A percentile compares a stretch with the other conserved stretches of the same genome.
Evolutionary conservation across 495 filamentous ascomycete species (phyloP).

Genomic region (Lasiosphaeriaceae sp.): DNA sequence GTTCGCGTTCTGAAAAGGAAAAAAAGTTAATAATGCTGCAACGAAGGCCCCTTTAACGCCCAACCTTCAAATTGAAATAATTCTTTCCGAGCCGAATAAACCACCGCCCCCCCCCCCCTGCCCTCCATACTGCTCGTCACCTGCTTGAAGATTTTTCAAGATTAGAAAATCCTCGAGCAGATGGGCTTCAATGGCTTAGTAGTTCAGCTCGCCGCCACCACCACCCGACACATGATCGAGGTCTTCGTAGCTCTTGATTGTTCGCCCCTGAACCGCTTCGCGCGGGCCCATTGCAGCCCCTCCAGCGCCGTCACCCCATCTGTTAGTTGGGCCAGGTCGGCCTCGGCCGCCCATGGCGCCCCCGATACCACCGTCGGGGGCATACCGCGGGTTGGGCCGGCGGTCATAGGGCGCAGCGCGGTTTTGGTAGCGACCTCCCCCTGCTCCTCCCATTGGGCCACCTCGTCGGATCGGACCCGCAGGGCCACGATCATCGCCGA

Average conservation of each 20-base stretch:
- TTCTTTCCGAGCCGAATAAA: too few relatives aligned
- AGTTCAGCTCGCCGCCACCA: conserved; percentile 60
- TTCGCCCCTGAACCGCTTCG: conserved; percentile 85
- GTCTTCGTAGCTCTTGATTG: conserved; percentile 94
- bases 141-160: too few relatives aligned
- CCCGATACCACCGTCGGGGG: conserved; percentile 27
- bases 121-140: too few relatives aligned
- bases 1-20: too few relatives aligned
- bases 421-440: conserved; percentile 38
- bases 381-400: conserved; percentile 40
- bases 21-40: not conserved
- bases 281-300: conserved; percentile 70
- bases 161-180: too few relatives aligned
- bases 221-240: conserved; percentile 70
- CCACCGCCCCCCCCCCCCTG: too few relatives aligned
- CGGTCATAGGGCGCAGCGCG: conserved; percentile 49
- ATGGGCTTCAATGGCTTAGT: conserved; percentile 28
- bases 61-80: too few relatives aligned
- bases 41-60: too few relatives aligned
- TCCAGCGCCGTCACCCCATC: conserved; percentile 62
- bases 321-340: conserved; percentile 48
- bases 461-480: conserved; percentile 46
- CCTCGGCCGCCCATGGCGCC: conserved; percentile 37
- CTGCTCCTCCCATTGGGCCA: conserved; percentile 35
- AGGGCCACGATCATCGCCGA: conserved; percentile 40